A percentile compares a stretch with the other conserved stretches of the same genome.
These are phyloP conservation scores for Gymnopus androsaceus DNA, from an alignment of 1,284 basidiomycete genomes.

Conservation along the genomic window DNA sequence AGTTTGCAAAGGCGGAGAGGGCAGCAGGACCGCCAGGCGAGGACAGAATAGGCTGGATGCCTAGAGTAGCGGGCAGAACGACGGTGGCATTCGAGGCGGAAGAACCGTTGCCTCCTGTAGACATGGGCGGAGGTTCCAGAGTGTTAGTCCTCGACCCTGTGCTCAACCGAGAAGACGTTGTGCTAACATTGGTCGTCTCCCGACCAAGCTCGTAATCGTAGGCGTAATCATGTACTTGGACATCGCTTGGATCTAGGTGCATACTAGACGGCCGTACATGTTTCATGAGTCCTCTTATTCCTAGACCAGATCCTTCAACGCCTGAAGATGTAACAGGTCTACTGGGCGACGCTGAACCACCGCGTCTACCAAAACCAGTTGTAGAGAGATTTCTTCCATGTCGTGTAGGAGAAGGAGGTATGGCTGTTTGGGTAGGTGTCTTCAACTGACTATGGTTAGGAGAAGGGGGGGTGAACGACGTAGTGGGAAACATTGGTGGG, in stretches of 20 bases:
- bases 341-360: constrained; percentile 4
- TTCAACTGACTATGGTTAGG: constrained; percentile 4
- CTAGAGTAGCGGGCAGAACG: constrained; percentile 18
- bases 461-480: constrained; percentile 24
- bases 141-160: not conserved
- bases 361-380: constrained; percentile 1
- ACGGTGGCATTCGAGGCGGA: not conserved
- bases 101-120: not conserved
- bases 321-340: not conserved
- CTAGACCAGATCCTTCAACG: not conserved
- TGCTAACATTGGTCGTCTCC: not conserved
- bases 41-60: constrained; percentile 20
- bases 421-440: not conserved
- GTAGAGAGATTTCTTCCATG: constrained; percentile 9
- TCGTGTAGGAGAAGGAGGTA: not conserved
- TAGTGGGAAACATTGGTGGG: constrained; percentile 9
- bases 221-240: not conserved
- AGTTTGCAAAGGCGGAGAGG: constrained; percentile 16
- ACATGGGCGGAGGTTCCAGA: not conserved
- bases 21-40: constrained; percentile 16
- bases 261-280: constrained; percentile 1
- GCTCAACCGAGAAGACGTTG: constrained; percentile 5
- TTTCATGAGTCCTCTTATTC: not conserved
- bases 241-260: not conserved
- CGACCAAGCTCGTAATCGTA: not conserved